phyloP scores from a whole-genome alignment of 495 filamentous ascomycete genomes.

The Barbatosphaeria neglecta region DNA sequence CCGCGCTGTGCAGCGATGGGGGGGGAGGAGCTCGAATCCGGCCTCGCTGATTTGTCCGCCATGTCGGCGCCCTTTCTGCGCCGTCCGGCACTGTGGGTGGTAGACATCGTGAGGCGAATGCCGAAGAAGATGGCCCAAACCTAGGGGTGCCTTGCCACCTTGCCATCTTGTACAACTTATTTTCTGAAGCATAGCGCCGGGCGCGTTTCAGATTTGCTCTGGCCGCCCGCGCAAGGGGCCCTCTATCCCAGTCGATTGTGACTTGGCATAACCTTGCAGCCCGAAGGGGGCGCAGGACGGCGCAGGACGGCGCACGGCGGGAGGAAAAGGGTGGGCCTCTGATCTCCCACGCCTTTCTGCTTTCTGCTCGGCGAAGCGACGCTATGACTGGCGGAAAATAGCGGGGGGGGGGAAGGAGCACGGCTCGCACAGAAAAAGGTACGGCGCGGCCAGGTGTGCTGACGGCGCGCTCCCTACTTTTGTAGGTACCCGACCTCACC shows the following conservation, averaged over 20 bases:
- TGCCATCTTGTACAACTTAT: conserved; percentile 7
- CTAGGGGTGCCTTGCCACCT: no score
- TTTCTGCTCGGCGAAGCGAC: no score
- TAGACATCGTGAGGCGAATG: background rate
- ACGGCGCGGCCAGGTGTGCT: no score
- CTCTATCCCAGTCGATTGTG: background rate
- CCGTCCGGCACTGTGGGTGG: background rate
- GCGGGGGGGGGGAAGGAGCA: no score
- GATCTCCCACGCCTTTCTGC: no score
- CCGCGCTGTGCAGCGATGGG: background rate
- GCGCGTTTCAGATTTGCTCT: conserved; percentile 18
- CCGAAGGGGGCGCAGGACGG: background rate
- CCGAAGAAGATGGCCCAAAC: background rate
- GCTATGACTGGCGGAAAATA: no score
- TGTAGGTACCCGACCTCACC: no score
- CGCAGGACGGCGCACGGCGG: no score
- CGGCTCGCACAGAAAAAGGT: no score
- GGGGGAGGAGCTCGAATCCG: background rate
- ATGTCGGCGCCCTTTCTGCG: background rate
- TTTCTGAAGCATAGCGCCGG: conserved; percentile 23
- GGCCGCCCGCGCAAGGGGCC: background rate
- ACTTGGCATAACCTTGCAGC: background rate
- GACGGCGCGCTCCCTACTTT: no score
- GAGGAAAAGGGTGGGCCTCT: no score
- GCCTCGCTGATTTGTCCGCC: background rate